Base-by-base conservation (phyloP, 371 early-diverging fungal species). In the Zopfochytrium polystomum region DNA sequence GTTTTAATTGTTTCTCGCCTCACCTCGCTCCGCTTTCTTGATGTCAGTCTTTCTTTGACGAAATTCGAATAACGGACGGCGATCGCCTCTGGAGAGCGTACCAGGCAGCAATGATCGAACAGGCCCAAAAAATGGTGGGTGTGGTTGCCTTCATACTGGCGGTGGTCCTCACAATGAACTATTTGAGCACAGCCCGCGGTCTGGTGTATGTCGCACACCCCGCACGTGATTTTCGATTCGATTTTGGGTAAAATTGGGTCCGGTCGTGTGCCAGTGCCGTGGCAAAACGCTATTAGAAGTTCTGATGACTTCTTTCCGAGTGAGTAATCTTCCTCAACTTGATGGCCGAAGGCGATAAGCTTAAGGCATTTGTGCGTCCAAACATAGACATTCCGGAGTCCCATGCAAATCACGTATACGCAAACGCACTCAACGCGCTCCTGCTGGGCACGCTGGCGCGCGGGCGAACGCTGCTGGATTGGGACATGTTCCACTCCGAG, bases 401-500 rank as follows among this genome's bases (percentile, higher is more conserved):
- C 5, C 79, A 80, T 66, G 0, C 73, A 13, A 79, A 80, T 79
- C 81, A 80, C 54, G 70, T 80, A 29, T 74, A 75, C 59, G 51
- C 71, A 18, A 80, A 80, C 60, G 63, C 75, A 6, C 64, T 76
- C 35, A 77, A 74, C 50, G 43, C 71, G 7, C 46, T 79, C 18
- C 71, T 60, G 59, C 27, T 64, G 20, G 25, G 25, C 30, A 35
- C 29, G 33, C 25, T 52, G 20, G 11, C 58, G 13, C 46, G 48
- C 20, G 15, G 1, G 31, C 30, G 22, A n/a, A 55, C 64, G 7
- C 52, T 74, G 13, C 57, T 65, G 2, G 81, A 80, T 47, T 80
- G 78, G 78, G 81, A 80, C 53, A 80, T 81, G 80, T 81, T 80
- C 65, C 76, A 81, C 60, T 65, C 76, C n/a, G 9, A 44, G 18